Evolutionary conservation across 805 yeast genomes (phyloP), one percentile per base, ranked within the genome.

Genomic region (Candida dendrica): DNA sequence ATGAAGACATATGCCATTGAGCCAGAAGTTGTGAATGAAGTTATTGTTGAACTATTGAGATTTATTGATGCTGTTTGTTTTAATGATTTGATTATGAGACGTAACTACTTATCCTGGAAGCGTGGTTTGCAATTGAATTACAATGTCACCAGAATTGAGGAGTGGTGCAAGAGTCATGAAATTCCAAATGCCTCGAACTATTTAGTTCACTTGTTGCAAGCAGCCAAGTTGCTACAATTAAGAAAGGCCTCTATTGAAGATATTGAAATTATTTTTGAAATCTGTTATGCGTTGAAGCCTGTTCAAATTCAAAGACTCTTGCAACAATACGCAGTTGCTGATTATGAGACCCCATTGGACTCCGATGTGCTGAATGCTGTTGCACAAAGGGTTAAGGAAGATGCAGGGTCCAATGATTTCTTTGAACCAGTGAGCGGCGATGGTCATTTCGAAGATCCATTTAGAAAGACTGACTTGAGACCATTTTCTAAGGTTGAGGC

Each of bases 111-210:
- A 59, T 84, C 96, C 10, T 93, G 98, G 98, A 93, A 91, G 69
- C 83, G 98, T 60, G 98, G 98, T 38, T 74, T 93, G 52, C 98
- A 93, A 66, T 79, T 93, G 65, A 93, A 89, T 62, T 93, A 93
- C 68, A 93, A 93, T 63, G 95, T 90, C 42, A 93, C 98, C 3
- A 78, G 98, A 56, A 74, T 93, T 55, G 97, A 89, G 63, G 99
- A 93, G 67, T 93, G 98, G 98, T 91, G 98, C 65, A 91, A 88
- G 68, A 79, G 88, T 7, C 96, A 91, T 61, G 90, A 84, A 40
- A 78, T 93, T 47, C 84, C 84, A 39, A 96, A 90, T 59, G 95
- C 95, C 2, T 77, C 91, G 4, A 78, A 81, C 32, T 81, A 88
- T 57, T 74, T 93, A 59, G 81, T 82, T 47, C 97, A 90, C 59